Evolutionary conservation across 148 eudicot genomes (phyloP), one percentile per base, ranked within the genome.

Genomic region (Vaccinium vitisidaea): DNA sequence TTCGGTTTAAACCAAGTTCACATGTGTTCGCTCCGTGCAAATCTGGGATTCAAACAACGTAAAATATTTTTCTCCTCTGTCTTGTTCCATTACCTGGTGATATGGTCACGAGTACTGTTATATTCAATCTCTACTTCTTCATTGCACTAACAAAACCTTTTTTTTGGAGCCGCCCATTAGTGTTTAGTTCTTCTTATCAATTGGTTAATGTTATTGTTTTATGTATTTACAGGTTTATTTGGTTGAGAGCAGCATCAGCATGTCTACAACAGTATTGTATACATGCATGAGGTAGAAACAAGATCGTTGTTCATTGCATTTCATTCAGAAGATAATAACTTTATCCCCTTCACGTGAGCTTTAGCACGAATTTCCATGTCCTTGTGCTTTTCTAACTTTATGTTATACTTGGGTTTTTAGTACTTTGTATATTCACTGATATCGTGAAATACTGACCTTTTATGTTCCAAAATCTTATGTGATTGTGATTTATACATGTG

Each of bases 21-120:
- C 69, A 84, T 49, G 15, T 85, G 39, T 87, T 92, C 80, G 92
- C 90, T 71, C 87, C 48, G 91, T 91, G 77, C 86, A 75, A 79
- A 69, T 92, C 81, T 92, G 93, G 94, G 90, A 90, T 85, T 85
- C 90, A 80, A 82, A 82, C 39, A 87, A 58, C 30, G 94, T 91
- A 87, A 80, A 43, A 15, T 4, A 43, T 5, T 43, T 43, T 43
- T 43, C 46, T 43, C 46, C 46, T 39, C 43, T 4, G 7, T 50
- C 11, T 50, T 50, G 53, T 50, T 50, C 10, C 11, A 50, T 50
- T 50, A 8, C 53, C 53, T 50, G 46, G 46, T 50, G 10, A 50
- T 50, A 50, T 50, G 9, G 1, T 10, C 53, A 50, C 53, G 12
- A 10, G 11, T 50, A 50, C 53, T 50, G 12, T 50, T 50, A 36